These are phyloP conservation scores for Magnusiomyces paraingens DNA, from an alignment of 1,139 yeast genomes.

Conservation along the genomic window DNA sequence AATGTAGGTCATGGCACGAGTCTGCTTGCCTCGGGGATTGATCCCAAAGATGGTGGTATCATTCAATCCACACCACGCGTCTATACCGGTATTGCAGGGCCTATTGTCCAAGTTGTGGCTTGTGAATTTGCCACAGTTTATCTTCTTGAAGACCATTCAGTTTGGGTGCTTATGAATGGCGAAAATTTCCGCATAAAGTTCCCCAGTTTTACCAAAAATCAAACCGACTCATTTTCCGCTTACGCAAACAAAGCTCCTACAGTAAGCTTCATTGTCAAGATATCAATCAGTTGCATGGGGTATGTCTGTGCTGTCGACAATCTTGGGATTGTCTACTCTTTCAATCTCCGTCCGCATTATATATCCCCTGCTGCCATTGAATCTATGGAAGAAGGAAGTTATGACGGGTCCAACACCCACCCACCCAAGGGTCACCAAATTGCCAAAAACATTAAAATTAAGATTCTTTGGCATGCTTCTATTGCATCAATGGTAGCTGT, in stretches of 20 bases:
- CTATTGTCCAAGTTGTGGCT: constrained; percentile 50
- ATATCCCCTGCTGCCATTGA: constrained; percentile 3
- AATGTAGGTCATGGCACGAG: constrained; percentile 32
- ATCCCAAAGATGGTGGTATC: constrained; percentile 20
- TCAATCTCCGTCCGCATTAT: constrained; percentile 19
- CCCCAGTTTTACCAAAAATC: constrained; percentile 10
- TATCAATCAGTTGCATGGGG: constrained; percentile 24
- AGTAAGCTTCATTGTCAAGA: constrained; percentile 19
- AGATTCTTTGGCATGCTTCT: constrained; percentile 34
- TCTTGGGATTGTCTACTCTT: constrained; percentile 30
- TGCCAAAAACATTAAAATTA: constrained; percentile 18
- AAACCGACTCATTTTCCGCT: neutral
- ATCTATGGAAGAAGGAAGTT: neutral
- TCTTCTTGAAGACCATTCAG: constrained; percentile 45
- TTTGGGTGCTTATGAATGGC: constrained; percentile 56
- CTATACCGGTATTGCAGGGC: constrained; percentile 11
- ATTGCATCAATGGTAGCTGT: constrained; percentile 30
- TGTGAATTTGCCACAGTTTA: constrained; percentile 70
- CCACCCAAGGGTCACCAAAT: constrained; percentile 12
- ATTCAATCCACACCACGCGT: constrained; percentile 11
- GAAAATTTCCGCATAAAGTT: constrained; percentile 38
- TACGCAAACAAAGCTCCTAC: constrained; percentile 6
- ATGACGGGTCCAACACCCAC: constrained; percentile 1
- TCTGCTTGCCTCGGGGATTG: constrained; percentile 11
- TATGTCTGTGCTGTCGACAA: constrained; percentile 28